Conservation (phyloP, 2,329 filamentous ascomycete genomes). For the Apiospora sp. region DNA sequence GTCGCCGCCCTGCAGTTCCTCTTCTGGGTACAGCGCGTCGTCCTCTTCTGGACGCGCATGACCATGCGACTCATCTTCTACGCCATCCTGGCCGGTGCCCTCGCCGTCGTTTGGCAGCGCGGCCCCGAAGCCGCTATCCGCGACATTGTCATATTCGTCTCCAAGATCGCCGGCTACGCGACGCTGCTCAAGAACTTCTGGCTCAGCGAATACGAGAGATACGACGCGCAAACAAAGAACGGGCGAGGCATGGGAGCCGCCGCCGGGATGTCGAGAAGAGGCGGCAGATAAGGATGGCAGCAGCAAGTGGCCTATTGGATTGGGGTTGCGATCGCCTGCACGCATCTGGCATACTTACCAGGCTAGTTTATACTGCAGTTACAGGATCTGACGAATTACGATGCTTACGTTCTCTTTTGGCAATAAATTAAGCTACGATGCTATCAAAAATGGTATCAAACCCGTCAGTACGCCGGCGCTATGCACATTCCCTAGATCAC, state of each 20-base stretch:
- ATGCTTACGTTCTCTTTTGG: constrained; percentile 16
- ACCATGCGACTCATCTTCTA: constrained; percentile 70
- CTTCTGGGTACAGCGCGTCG: constrained; percentile 73
- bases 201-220: constrained; percentile 64
- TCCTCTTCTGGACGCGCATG: constrained; percentile 81
- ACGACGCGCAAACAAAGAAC: constrained; percentile 56
- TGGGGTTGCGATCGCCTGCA: not conserved
- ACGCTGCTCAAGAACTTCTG: constrained; percentile 61
- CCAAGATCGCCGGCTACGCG: constrained; percentile 55
- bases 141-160: constrained; percentile 59
- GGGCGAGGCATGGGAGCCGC: constrained; percentile 28
- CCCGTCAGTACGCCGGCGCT: constrained; percentile 24
- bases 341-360: constrained; percentile 4
- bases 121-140: constrained; percentile 70
- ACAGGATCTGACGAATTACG: constrained; percentile 18
- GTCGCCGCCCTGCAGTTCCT: constrained; percentile 71
- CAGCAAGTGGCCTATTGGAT: not conserved
- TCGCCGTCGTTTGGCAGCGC: constrained; percentile 68
- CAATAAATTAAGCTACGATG: constrained; percentile 6
- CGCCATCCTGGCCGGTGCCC: constrained; percentile 62
- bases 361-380: constrained; percentile 21
- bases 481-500: constrained; percentile 21
- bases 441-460: constrained; percentile 24
- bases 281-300: constrained; percentile 15
- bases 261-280: constrained; percentile 30